A percentile compares a stretch with the other conserved stretches of the same genome.
phyloP scores from a whole-genome alignment of 768 basidiomycete species.

The Neoboletus magnificus region DNA sequence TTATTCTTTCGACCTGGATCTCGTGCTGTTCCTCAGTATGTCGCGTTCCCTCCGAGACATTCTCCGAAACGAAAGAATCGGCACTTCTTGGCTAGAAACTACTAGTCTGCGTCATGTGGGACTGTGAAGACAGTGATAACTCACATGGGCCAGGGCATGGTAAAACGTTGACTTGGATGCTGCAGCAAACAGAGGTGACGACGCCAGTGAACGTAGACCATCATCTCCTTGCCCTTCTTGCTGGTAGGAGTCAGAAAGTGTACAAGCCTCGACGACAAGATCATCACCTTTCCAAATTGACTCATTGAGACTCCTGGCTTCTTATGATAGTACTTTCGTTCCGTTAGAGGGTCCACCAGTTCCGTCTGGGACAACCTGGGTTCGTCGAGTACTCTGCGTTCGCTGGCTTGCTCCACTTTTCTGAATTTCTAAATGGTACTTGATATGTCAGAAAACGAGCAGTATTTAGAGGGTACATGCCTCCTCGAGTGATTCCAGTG shows the following conservation, averaged over 20 bases:
- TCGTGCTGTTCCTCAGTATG: conserved; percentile 46
- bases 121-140: neutral
- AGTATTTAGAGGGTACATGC: conserved; percentile 10
- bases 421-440: conserved; percentile 47
- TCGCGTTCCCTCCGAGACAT: conserved; percentile 31
- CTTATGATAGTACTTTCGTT: conserved; percentile 34
- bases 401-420: conserved; percentile 55
- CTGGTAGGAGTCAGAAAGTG: conserved; percentile 10
- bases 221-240: conserved; percentile 24
- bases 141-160: conserved; percentile 44
- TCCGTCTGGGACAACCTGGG: conserved; percentile 11
- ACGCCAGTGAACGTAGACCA: conserved; percentile 14
- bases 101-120: conserved; percentile 8
- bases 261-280: neutral
- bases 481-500: conserved; percentile 30
- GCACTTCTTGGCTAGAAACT: conserved; percentile 41
- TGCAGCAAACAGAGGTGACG: conserved; percentile 38
- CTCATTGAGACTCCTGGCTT: conserved; percentile 57
- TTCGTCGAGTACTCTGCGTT: conserved; percentile 44
- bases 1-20: conserved; percentile 48
- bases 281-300: conserved; percentile 55
- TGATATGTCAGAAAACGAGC: neutral
- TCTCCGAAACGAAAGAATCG: conserved; percentile 42
- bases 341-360: conserved; percentile 18
- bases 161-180: conserved; percentile 48